Evolutionary conservation across 2,329 filamentous ascomycete species (phyloP), one percentile per base, ranked within the genome.

Genomic region (Elsinoe australis): DNA sequence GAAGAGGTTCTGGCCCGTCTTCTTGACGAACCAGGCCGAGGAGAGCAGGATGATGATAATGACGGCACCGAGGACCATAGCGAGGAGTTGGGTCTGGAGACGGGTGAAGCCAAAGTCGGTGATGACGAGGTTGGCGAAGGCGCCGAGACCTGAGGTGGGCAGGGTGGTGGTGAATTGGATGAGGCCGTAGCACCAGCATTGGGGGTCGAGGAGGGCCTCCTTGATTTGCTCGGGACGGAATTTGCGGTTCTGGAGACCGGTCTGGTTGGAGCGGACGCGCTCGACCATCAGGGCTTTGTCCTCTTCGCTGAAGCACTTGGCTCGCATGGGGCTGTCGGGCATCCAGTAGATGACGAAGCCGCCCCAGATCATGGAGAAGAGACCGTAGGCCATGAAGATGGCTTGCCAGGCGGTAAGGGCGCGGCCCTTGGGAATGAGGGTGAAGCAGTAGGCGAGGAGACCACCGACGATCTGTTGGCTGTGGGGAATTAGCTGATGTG

Each of bases 41-140:
- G 69, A 68, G 19, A 87, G 66, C 1, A 88, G 69, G 3, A 87
- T 76, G 39, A 82, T 69, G 52, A 88, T 85, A 56, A 87, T 87
- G 55, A 84, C 84, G 31, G 76, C 78, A 4, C 84, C 84, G 0
- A 86, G 69, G 0, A 87, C 83, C 81, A 88, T 87, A 31, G 82
- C 76, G 18, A 89, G 67, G 1, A 89, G 68, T 64, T 87, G 83
- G 0, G 83, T 86, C 62, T 88, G 67, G 5, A 87, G 69, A 0
- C 70, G 67, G 0, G 67, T 72, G 58, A 87, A 89, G 0, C 80
- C 67, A 51, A 88, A 80, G n/a, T 71, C 70, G 49, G 73, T 76
- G 63, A 88, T 85, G 56, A 89, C 82, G 56, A 88, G 82, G 53
- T 82, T 82, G 47, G 82, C 79, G 59, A 87, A 88, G 0, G 79